phyloP scores from a whole-genome alignment of 2,329 filamentous ascomycete species.

The Penicillium griseofulvum region DNA sequence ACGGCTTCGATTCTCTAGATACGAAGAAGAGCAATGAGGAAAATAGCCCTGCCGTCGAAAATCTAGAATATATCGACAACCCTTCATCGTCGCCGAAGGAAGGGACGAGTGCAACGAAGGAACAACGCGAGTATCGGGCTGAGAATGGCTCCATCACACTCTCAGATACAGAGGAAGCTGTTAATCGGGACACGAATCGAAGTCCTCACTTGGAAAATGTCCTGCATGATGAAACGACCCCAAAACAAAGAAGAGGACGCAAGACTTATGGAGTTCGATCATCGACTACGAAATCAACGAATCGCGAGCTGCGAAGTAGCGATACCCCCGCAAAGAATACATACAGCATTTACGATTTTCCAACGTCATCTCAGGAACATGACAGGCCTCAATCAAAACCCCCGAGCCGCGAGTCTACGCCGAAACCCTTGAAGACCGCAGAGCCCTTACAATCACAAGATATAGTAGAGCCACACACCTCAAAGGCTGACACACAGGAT shows the following conservation, averaged over 20 bases:
- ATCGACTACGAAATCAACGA: conserved; percentile 10
- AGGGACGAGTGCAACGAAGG: conserved; percentile 1
- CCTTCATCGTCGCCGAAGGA: conserved; percentile 4
- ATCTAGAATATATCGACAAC: conserved; percentile 20
- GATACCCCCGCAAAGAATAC: conserved; percentile 7
- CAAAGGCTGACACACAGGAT: background rate
- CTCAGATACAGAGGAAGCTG: background rate
- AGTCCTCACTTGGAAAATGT: background rate
- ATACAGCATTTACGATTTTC: conserved; percentile 28
- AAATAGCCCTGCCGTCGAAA: conserved; percentile 9
- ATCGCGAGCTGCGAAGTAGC: background rate
- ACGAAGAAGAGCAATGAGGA: conserved; percentile 10
- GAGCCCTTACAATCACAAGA: background rate
- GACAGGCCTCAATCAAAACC: background rate
- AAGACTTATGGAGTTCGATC: conserved; percentile 13
- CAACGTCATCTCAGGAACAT: conserved; percentile 17
- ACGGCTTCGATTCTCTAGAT: conserved; percentile 39
- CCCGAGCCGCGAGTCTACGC: conserved; percentile 7
- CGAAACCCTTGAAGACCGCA: background rate
- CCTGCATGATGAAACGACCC: conserved; percentile 4
- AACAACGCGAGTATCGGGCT: background rate
- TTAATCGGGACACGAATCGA: background rate
- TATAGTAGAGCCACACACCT: background rate
- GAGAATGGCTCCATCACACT: conserved; percentile 2
- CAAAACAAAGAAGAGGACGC: conserved; percentile 10